Conservation (phyloP, 2,329 filamentous ascomycete species). For the Talaromyces sp. region DNA sequence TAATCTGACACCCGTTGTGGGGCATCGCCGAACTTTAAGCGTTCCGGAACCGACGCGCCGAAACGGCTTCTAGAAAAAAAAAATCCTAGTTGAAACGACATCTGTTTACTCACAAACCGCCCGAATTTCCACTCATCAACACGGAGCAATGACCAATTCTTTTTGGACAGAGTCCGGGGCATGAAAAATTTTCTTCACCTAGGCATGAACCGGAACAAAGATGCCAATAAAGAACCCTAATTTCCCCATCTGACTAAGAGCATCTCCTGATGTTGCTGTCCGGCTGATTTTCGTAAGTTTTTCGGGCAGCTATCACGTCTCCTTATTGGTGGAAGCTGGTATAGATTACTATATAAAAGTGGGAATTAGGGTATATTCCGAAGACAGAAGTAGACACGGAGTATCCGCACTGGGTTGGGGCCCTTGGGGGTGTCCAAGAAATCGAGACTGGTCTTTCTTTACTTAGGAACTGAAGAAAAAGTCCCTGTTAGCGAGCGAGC, state of each 20-base stretch:
- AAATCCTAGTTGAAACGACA: neutral
- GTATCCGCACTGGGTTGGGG: too few relatives aligned
- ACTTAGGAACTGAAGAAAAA: neutral
- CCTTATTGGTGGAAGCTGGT: neutral
- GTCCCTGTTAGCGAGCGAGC: too few relatives aligned
- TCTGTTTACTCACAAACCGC: too few relatives aligned
- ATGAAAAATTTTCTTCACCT: too few relatives aligned
- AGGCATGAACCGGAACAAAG: too few relatives aligned
- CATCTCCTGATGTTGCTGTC: neutral
- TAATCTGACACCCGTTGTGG: neutral
- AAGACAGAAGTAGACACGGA: neutral
- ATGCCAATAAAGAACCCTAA: neutral
- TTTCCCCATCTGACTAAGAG: neutral
- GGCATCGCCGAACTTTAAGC: neutral
- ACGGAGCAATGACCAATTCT: too few relatives aligned
- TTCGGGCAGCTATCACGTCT: neutral
- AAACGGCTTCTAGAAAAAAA: neutral
- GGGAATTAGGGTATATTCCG: neutral
- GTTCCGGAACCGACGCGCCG: neutral
- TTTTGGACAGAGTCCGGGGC: too few relatives aligned
- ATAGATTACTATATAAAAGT: too few relatives aligned
- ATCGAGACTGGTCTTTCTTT: neutral
- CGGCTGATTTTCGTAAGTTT: neutral
- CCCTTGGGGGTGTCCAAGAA: too few relatives aligned
- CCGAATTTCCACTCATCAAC: too few relatives aligned